Base-by-base conservation (phyloP, 2,329 filamentous ascomycete species). In the Chaetomium sp. region DNA sequence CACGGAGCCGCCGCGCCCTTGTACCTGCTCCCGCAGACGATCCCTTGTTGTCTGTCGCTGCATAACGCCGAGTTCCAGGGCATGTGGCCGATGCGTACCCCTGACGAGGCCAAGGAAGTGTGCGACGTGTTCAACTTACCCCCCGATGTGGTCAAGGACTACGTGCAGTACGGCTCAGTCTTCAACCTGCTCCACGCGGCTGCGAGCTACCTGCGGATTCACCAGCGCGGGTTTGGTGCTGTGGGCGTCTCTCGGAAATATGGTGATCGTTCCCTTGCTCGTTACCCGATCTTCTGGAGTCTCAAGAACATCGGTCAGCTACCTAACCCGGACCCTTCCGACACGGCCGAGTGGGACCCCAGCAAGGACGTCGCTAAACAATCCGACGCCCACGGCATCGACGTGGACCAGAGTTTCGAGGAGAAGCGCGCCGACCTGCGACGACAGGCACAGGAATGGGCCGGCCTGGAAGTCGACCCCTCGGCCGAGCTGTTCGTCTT, bases 41-140 rank as follows among this genome's bases (percentile, higher is more conserved):
- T 86, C 43, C 83, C 83, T 2, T 76, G 78, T 59, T 84, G 80
- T 61, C 70, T 87, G 7, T 86, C 83, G 0, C 78, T 87, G 10
- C 84, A 87, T 67, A 87, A 87, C 60, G 84, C 84, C 49, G 84
- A 87, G 61, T 87, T 87, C 62, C 84, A 87, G 66, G 84, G 84
- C 49, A 71, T 86, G 27, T 87, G 84, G 84, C 81, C 82, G 0
- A 85, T 87, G 78, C 74, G 84, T 8, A 83, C 78, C 7, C 74
- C 78, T 6, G 76, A 80, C 45, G 84, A 87, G 62, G 76, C 77
- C 54, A 77, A 78, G 42, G 84, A 87, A 67, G 81, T 87, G 4
- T 85, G 82, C 66, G 75, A 76, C 4, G 81, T 86, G 37, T 87
- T 84, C 70, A 86, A 86, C 61, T 70, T 87, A 32, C 74, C 77